Base-by-base conservation (phyloP, 1,139 yeast genomes). In the Kodamaea alishanica region DNA sequence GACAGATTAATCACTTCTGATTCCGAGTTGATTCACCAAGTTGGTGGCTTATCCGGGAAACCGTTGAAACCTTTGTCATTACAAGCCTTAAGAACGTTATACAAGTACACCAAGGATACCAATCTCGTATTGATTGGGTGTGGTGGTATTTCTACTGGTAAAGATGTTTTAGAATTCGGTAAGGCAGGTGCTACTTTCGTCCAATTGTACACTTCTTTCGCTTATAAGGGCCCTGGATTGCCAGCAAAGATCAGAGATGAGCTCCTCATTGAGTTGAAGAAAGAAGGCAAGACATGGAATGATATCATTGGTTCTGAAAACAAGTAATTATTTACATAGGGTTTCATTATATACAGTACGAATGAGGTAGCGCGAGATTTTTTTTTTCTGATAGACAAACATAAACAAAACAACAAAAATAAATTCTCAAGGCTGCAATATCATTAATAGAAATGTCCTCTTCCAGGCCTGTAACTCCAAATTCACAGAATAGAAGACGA, bases 141-240 rank as follows among this genome's bases (percentile, higher is more conserved):
- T 63, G 98, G 98, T 40, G 98, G 98, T 46, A 88, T 90, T 50
- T 70, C 85, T 24, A 65, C 70, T 28, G 97, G 96, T 42, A 72
- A 79, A 50, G 97, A 90, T 58, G 97, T 90, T 1, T 66, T 90
- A 39, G 97, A 90, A 51, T 92, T 84, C 62, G 96, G 94, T 27
- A 79, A 77, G 54, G 96, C 97, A 1, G 98, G 98, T 44, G 97
- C 98, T 9, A 75, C 85, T 26, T 86, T 82, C 55, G 80, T 90
- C 33, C 87, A 90, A 61, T 63, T 88, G 39, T 89, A 89, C 64
- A 90, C 97, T 8, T 81, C 95, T 2, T 86, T 87, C 63, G 97
- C 95, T 1, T 90, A 88, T 67, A 81, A 79, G 55, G 98, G 98
- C 1, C 96, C 97, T 0, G 96, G 95, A 1, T 69, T 87, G 39